Conservation (phyloP, 2,329 filamentous ascomycete species). For the Atkinsonella texensis region DNA sequence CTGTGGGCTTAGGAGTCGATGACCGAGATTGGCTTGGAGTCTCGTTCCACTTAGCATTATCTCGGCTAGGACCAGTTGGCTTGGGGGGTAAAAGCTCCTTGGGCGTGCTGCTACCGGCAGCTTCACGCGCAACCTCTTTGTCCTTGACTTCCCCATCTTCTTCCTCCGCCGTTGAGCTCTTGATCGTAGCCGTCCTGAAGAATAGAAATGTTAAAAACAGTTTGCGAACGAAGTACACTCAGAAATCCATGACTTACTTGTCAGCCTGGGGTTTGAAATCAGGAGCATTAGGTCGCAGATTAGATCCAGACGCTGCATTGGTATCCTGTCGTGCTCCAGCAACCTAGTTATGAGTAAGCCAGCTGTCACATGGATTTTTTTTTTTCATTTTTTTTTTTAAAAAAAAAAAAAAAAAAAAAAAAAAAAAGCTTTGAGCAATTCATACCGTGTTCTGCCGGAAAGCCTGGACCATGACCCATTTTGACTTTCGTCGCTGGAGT, state of each 20-base stretch:
- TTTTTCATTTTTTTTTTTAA: no score
- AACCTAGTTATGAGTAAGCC: constrained; percentile 12
- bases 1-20: constrained; percentile 17
- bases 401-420: no score
- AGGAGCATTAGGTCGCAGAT: constrained; percentile 45
- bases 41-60: constrained; percentile 16
- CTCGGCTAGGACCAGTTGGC: constrained; percentile 16
- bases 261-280: constrained; percentile 48
- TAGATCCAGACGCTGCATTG: constrained; percentile 21
- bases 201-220: constrained; percentile 9
- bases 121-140: constrained; percentile 15
- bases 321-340: constrained; percentile 17
- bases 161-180: constrained; percentile 31
- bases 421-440: no score
- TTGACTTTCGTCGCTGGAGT: constrained; percentile 51
- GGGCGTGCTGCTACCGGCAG: constrained; percentile 3
- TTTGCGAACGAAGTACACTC: background rate
- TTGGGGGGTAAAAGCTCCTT: constrained; percentile 25
- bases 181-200: constrained; percentile 10
- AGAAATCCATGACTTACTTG: constrained; percentile 21
- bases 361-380: no score
- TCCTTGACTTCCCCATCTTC: constrained; percentile 68
- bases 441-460: constrained; percentile 54
- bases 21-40: constrained; percentile 13
- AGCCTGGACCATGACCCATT: constrained; percentile 64